Percentiles rank a stretch among this genome's conserved stretches.
Conservation (phyloP, 306 rosid species). For the Lathyrus tuberosus region DNA sequence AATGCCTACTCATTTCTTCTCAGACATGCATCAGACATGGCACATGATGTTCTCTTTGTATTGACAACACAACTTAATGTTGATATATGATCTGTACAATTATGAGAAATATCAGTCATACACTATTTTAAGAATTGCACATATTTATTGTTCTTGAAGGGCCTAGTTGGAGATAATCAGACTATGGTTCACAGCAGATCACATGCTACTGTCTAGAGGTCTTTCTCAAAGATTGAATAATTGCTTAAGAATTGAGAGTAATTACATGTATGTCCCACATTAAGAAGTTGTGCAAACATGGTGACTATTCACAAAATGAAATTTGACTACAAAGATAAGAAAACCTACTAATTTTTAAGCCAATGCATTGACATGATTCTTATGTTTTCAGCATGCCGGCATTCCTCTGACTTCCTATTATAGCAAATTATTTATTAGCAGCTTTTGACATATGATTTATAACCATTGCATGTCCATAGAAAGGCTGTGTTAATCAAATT, state of each 20-base stretch:
- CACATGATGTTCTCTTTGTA: no score
- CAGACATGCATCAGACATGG: neutral
- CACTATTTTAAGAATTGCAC: no score
- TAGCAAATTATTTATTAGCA: no score
- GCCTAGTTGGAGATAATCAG: neutral
- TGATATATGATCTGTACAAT: neutral
- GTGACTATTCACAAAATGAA: no score
- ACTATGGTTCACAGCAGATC: neutral
- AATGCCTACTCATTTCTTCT: neutral
- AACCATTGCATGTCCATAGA: no score
- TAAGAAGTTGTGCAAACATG: neutral
- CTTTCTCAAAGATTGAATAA: neutral
- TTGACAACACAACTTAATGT: no score
- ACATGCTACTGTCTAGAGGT: slow-evolving; percentile 1
- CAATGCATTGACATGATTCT: neutral
- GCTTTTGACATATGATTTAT: no score
- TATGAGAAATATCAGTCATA: no score
- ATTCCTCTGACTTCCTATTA: no score
- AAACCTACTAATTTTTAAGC: neutral
- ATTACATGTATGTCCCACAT: neutral
- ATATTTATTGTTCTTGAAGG: no score
- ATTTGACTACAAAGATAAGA: neutral
- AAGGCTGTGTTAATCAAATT: no score
- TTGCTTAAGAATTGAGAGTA: neutral
- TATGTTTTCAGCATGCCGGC: neutral